Base-by-base conservation (phyloP, 2,329 filamentous ascomycete genomes). In the Aspergillus amoenus region DNA sequence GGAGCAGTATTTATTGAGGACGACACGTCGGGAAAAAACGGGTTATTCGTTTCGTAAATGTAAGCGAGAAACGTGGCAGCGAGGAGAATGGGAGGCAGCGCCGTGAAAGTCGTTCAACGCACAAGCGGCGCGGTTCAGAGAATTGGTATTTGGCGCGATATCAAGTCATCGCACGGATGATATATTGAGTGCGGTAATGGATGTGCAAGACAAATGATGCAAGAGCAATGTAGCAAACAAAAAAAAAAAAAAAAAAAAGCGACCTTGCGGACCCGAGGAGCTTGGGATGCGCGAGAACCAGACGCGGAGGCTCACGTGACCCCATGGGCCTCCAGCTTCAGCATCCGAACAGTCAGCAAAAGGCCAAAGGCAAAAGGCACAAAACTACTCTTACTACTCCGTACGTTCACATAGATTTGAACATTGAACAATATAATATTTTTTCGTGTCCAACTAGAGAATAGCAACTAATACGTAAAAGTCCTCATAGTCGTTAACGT, bases 391-490 rank as follows among this genome's bases (percentile, higher is more conserved):
- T 30, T 30, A 11, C 27, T 30, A 30, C 21, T 21, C 4, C 21
- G 21, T 21, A 21, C 27, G 17, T 21, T 37, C 12, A 7, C 8
- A 37, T 8, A 4, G 12, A 39, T 39, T 39, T 52, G 44, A 55
- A 64, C 48, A 40, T 61, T 44, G 58, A 60, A 64, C 63, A 60
- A 66, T 66, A 42, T 59, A 40, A 68, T 64, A 66, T 68, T 58
- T 68, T 65, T 66, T 68, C 66, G 68, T 67, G 60, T 64, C 61
- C 65, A 72, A 72, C 60, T 58, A 62, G 55, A 60, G 60, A 63
- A 70, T 60, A 61, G 45, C 50, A 65, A 61, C 41, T 52, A 67
- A 48, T 62, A 66, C 64, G 51, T 60, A 64, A 64, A 70, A 66
- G 57, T 44, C 56, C 60, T 65, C 65, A 60, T 60, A 65, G 64